phyloP scores from a whole-genome alignment of 495 filamentous ascomycete species.

The Aspergillus sparsus region DNA sequence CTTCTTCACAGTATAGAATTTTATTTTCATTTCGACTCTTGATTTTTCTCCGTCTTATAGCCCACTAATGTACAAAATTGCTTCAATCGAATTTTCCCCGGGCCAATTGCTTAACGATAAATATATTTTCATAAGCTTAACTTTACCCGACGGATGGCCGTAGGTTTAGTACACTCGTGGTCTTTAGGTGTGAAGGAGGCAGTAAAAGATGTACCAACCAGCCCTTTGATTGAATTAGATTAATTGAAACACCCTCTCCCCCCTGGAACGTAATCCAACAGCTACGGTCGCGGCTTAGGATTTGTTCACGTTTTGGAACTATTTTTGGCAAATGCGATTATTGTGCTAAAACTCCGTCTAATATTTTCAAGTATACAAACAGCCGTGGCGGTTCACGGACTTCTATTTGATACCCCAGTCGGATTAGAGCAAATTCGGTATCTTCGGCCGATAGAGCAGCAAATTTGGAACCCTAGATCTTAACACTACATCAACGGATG shows the following conservation, averaged over 20 bases:
- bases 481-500: constrained; percentile 14
- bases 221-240: no score
- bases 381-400: constrained; percentile 7
- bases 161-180: no score
- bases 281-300: no score
- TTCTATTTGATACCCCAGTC: constrained; percentile 2
- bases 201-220: no score
- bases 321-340: not conserved
- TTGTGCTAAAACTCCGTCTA: not conserved
- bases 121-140: no score
- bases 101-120: not conserved
- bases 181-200: no score
- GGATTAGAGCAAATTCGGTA: constrained; percentile 8
- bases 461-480: constrained; percentile 10
- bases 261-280: no score
- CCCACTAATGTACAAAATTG: no score
- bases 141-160: no score
- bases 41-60: not conserved
- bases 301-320: not conserved
- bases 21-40: constrained; percentile 3
- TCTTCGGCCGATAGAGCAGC: constrained; percentile 1
- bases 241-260: not conserved
- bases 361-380: constrained; percentile 7
- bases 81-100: not conserved
- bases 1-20: constrained; percentile 20